These are phyloP conservation scores for Aegilops speltoides DNA, from an alignment of 176 grass and related monocot species.

Conservation along the genomic window DNA sequence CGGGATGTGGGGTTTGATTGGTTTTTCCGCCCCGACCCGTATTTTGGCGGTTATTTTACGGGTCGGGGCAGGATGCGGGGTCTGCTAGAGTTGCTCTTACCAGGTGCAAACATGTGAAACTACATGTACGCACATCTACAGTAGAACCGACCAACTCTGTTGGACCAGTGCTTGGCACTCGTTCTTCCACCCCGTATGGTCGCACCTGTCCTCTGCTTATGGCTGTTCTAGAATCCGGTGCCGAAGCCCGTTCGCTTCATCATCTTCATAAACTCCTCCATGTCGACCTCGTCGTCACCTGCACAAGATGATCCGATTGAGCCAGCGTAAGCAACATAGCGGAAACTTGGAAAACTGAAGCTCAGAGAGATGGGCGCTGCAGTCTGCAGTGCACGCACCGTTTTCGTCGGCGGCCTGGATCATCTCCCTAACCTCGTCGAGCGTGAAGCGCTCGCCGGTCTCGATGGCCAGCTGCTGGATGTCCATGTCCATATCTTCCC, in stretches of 20 bases:
- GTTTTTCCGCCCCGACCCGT: too few species aligned
- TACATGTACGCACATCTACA: not conserved
- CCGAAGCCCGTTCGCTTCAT: slow-evolving; percentile 70
- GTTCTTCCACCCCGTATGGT: too few species aligned
- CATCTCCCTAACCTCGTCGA: slow-evolving; percentile 84
- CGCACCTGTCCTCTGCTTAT: too few species aligned
- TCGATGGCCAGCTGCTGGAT: not conserved
- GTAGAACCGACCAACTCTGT: not conserved
- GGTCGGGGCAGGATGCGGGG: too few species aligned
- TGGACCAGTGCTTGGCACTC: not conserved
- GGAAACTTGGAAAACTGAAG: not conserved
- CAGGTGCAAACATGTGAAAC: too few species aligned
- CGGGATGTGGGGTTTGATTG: too few species aligned
- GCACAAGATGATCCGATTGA: not conserved
- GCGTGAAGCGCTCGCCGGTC: slow-evolving; percentile 62
- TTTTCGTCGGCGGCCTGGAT: slow-evolving; percentile 57
- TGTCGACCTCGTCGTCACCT: slow-evolving; percentile 82
- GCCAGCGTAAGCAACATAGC: too few species aligned
- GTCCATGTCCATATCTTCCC: slow-evolving; percentile 72
- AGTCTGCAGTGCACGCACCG: slow-evolving; percentile 9
- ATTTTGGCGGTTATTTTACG: too few species aligned
- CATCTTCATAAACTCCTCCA: slow-evolving; percentile 67
- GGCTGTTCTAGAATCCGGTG: not conserved
- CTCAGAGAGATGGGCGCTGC: too few species aligned
- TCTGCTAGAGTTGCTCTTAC: too few species aligned